phyloP scores from a whole-genome alignment of 495 filamentous ascomycete genomes.

The Gamarada debralockiae region DNA sequence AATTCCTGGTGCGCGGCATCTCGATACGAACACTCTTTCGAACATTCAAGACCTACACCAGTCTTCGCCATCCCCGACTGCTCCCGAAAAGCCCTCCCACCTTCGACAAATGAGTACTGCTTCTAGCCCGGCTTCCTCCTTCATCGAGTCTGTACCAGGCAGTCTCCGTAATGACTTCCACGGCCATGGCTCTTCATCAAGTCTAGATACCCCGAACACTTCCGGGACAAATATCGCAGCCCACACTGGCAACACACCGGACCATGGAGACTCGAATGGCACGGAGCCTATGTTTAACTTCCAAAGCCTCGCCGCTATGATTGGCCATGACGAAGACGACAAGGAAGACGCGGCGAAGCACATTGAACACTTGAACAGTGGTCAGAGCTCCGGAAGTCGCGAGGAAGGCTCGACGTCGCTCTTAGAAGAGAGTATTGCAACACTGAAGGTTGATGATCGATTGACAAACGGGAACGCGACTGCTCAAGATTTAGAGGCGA shows the following conservation, averaged over 20 bases:
- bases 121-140: conserved; percentile 74
- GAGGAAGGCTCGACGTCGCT: not conserved
- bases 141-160: conserved; percentile 59
- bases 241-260: conserved; percentile 31
- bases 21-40: conserved; percentile 16
- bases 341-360: conserved; percentile 29
- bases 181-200: conserved; percentile 37
- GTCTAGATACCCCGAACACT: conserved; percentile 37
- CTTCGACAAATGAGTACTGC: conserved; percentile 78
- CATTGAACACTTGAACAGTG: conserved; percentile 34
- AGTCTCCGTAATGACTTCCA: conserved; percentile 37
- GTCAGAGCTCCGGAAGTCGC: conserved; percentile 6
- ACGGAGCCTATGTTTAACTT: conserved; percentile 89
- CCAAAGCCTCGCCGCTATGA: conserved; percentile 79
- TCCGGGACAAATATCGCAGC: conserved; percentile 33
- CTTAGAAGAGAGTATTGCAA: conserved; percentile 24
- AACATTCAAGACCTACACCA: conserved; percentile 24
- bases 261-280: conserved; percentile 42
- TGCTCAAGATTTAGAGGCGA: not conserved
- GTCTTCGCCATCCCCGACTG: conserved; percentile 33
- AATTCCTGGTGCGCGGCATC: conserved; percentile 20
- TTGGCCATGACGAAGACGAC: conserved; percentile 61
- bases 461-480: not conserved
- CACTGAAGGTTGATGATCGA: conserved; percentile 10
- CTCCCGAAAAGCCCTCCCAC: conserved; percentile 56